Conservation (phyloP, 1,139 yeast species). For the Hansenula anomala region DNA sequence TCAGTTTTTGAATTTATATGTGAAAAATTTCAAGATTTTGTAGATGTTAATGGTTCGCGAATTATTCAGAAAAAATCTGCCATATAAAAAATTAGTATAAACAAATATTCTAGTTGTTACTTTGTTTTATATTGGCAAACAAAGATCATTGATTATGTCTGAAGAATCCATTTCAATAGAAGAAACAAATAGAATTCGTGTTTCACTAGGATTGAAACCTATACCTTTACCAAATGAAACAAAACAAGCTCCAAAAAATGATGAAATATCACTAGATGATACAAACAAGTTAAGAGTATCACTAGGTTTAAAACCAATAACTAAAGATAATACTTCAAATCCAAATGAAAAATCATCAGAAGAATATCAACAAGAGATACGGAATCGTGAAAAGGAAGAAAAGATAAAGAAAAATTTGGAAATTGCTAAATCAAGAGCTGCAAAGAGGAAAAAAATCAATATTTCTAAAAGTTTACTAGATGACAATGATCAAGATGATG, state of each 20-base stretch:
- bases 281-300: constrained; percentile 32
- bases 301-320: constrained; percentile 33
- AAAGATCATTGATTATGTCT: constrained; percentile 3
- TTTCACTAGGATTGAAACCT: constrained; percentile 44
- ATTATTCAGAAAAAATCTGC: background rate
- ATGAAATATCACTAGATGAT: constrained; percentile 30
- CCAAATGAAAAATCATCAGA: constrained; percentile 17
- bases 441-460: constrained; percentile 20
- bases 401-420: constrained; percentile 18
- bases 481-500: constrained; percentile 25
- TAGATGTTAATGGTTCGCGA: background rate
- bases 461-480: constrained; percentile 18
- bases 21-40: too few species aligned
- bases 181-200: constrained; percentile 49
- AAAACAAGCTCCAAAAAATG: constrained; percentile 1
- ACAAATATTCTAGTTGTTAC: background rate
- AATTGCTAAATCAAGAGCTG: constrained; percentile 18
- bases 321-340: constrained; percentile 1
- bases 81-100: background rate
- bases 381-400: constrained; percentile 10
- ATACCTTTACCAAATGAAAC: constrained; percentile 25
- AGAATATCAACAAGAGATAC: constrained; percentile 13
- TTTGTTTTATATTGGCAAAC: background rate
- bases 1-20: background rate
- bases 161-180: constrained; percentile 35